These are phyloP conservation scores for Omphalotus olearius DNA, from an alignment of 1,284 basidiomycete genomes.

Conservation along the genomic window DNA sequence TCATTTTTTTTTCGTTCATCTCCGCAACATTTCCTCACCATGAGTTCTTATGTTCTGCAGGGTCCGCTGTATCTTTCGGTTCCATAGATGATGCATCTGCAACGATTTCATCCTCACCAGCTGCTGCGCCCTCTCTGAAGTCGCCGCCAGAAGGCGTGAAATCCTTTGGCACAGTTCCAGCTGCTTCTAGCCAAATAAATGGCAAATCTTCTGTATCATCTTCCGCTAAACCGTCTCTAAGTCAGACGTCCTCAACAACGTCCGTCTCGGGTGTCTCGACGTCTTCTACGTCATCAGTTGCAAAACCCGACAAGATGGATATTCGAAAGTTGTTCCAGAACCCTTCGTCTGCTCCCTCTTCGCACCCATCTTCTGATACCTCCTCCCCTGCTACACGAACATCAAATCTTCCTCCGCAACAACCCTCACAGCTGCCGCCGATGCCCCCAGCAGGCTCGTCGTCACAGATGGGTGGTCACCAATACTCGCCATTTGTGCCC, in stretches of 20 bases:
- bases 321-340: slow-evolving; percentile 68
- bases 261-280: slow-evolving; percentile 30
- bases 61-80: slow-evolving; percentile 73
- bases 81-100: slow-evolving; percentile 74
- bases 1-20: slow-evolving; percentile 17
- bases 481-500: slow-evolving; percentile 39
- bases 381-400: slow-evolving; percentile 40
- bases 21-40: slow-evolving; percentile 7
- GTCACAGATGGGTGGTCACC: slow-evolving; percentile 39
- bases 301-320: slow-evolving; percentile 40
- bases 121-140: slow-evolving; percentile 58
- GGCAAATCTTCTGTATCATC: slow-evolving; percentile 43
- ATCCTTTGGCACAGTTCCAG: slow-evolving; percentile 74
- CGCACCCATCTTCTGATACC: slow-evolving; percentile 32
- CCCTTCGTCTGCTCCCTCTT: slow-evolving; percentile 35
- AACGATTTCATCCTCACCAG: slow-evolving; percentile 67
- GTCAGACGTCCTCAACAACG: slow-evolving; percentile 29
- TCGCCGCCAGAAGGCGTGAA: slow-evolving; percentile 59
- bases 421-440: slow-evolving; percentile 24
- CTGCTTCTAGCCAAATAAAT: slow-evolving; percentile 46
- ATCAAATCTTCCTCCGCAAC: slow-evolving; percentile 39
- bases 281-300: slow-evolving; percentile 27
- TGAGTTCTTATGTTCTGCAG: slow-evolving; percentile 27
- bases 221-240: slow-evolving; percentile 29
- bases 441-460: slow-evolving; percentile 24